Evolutionary conservation across 2,329 filamentous ascomycete genomes (phyloP).

Genomic region (Cylindrodendrum hubeiense): DNA sequence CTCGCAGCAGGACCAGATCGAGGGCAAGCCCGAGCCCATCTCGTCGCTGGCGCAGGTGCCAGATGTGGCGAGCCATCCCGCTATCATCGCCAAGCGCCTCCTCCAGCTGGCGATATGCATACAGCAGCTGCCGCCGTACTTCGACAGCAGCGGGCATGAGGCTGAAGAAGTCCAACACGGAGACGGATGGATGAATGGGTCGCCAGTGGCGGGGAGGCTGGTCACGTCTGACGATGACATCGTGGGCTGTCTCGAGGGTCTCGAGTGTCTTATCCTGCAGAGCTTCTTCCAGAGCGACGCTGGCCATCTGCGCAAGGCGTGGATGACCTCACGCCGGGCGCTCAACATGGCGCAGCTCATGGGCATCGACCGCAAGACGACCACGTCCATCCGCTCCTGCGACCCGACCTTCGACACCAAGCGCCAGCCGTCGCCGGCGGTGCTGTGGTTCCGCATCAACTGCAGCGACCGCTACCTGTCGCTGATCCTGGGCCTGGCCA

Average conservation of each 20-base stretch:
- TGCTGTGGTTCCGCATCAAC: slow-evolving; percentile 64
- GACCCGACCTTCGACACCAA: slow-evolving; percentile 51
- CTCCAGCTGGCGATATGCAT: slow-evolving; percentile 60
- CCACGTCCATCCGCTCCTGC: slow-evolving; percentile 51
- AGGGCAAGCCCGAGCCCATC: slow-evolving; percentile 46
- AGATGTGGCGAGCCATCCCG: slow-evolving; percentile 60
- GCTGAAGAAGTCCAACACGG: slow-evolving; percentile 27
- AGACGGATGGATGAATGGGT: slow-evolving; percentile 47
- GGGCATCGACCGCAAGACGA: slow-evolving; percentile 55
- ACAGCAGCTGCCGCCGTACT: slow-evolving; percentile 57
- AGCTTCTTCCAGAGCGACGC: slow-evolving; percentile 63
- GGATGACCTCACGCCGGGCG: slow-evolving; percentile 64
- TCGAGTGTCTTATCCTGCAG: slow-evolving; percentile 64
- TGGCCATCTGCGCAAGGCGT: slow-evolving; percentile 66
- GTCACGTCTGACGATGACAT: slow-evolving; percentile 66
- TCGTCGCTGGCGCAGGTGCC: slow-evolving; percentile 44
- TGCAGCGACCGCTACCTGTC: slow-evolving; percentile 64
- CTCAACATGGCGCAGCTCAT: slow-evolving; percentile 65
- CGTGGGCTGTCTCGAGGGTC: slow-evolving; percentile 62
- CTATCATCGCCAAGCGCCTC: slow-evolving; percentile 60
- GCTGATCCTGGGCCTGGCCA: slow-evolving; percentile 63
- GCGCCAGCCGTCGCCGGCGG: slow-evolving; percentile 36
- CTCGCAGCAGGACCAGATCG: slow-evolving; percentile 46
- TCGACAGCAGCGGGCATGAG: slow-evolving; percentile 44
- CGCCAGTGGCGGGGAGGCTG: slow-evolving; percentile 48